These are phyloP conservation scores for Leucocoprinus sp. DNA, from an alignment of 768 basidiomycete genomes.

Conservation along the genomic window DNA sequence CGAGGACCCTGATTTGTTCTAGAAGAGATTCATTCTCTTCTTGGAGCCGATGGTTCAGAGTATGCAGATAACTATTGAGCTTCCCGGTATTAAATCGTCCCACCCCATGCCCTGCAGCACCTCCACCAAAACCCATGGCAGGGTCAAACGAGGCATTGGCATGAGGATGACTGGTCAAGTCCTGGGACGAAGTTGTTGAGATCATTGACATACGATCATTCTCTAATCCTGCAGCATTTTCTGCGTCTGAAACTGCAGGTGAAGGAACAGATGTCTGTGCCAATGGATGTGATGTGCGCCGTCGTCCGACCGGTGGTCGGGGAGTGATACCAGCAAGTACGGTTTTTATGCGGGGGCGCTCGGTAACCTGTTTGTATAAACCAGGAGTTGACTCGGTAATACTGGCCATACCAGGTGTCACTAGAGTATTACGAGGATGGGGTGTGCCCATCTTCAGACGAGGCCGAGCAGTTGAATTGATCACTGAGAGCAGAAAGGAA, in stretches of 20 bases:
- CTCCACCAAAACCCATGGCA: slow-evolving; percentile 62
- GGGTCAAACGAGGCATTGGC: slow-evolving; percentile 89
- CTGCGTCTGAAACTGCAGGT: slow-evolving; percentile 28
- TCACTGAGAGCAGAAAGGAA: slow-evolving; percentile 77
- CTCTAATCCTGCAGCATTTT: slow-evolving; percentile 32
- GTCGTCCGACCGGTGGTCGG: slow-evolving; percentile 35
- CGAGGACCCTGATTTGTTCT: slow-evolving; percentile 42
- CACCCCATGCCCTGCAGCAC: slow-evolving; percentile 54
- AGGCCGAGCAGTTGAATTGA: slow-evolving; percentile 75
- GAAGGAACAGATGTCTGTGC: slow-evolving; percentile 39
- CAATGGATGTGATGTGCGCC: slow-evolving; percentile 57
- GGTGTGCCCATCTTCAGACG: slow-evolving; percentile 60
- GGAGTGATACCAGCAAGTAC: slow-evolving; percentile 64
- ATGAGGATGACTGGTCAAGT: slow-evolving; percentile 71
- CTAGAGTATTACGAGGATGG: slow-evolving; percentile 33
- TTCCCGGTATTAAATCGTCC: slow-evolving; percentile 80
- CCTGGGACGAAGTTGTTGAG: slow-evolving; percentile 83
- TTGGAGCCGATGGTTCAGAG: slow-evolving; percentile 72
- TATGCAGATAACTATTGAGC: slow-evolving; percentile 80
- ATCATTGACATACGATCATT: slow-evolving; percentile 62
- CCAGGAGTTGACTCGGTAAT: slow-evolving; percentile 28
- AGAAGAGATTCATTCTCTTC: slow-evolving; percentile 75
- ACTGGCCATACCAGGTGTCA: slow-evolving; percentile 22
- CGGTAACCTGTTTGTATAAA: slow-evolving; percentile 15
- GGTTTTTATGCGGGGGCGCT: slow-evolving; percentile 30